Evolutionary conservation across 495 filamentous ascomycete species (phyloP), one percentile per base, ranked within the genome.

Genomic region (Xylaria flabelliformis): DNA sequence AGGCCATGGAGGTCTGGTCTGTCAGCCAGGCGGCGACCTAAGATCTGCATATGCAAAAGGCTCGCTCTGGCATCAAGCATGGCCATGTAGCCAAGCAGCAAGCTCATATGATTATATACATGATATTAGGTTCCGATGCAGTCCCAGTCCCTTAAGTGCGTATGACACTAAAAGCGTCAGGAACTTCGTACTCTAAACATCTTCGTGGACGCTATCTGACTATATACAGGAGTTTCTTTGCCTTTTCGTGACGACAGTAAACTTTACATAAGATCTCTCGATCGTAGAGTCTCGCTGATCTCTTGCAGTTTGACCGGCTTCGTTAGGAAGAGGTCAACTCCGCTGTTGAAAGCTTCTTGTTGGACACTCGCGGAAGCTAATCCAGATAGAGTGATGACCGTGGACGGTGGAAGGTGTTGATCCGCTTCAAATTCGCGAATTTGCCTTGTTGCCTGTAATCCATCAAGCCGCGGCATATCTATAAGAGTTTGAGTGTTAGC

Each of bases 281-380:
- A 59, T 2, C 41, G 46, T 19, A 71, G 59, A 36, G 58, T 61
- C 24, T 53, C 29, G 58, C 77, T 79, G 65, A 87, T 69, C 69
- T 80, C 78, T 65, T 80, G 79, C 70, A 86, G 74, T 26, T 73
- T 76, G 26, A 93, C 90, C 1, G 92, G 92, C 74, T 93, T 93
- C 17, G 91, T 93, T 73, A 94, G 82, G 76, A 93, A 94, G 17
- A 91, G 76, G 76, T 94, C 90, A 44, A 94, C 86, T 7, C 92
- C 92, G 15, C 87, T 88, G 8, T 84, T 85, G 69, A 90, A 84
- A 0, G 92, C 92, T 61, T 93, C 91, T 8, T 86, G 82, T 76
- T 92, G 88, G 72, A 91, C 90, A 19, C 85, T 83, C 7, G 84
- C 83, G 48, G 87, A 88, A 36, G 89, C 90, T 12, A 93, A 80